A percentile compares a stretch with the other conserved stretches of the same genome.
phyloP scores from a whole-genome alignment of 257 asterid species.

The Gentiana straminea region DNA sequence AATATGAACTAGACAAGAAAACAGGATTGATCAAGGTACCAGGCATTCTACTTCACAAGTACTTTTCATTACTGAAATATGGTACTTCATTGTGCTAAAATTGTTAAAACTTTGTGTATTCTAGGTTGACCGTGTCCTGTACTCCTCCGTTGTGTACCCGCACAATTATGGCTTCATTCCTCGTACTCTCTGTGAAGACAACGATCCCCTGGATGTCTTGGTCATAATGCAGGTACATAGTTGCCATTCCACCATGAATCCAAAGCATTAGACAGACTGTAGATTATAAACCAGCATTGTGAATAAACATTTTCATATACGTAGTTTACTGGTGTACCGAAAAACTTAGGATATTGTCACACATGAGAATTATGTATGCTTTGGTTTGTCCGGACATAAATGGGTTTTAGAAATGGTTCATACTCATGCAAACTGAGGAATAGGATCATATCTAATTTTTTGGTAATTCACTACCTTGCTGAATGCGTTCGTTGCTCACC shows the following conservation, averaged over 20 bases:
- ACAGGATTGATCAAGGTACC: slow-evolving; percentile 89
- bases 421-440: too few relatives aligned
- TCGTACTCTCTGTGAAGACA: slow-evolving; percentile 85
- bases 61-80: background rate
- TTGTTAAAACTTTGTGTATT: slow-evolving; percentile 1
- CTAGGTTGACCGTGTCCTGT: slow-evolving; percentile 91
- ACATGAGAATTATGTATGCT: too few relatives aligned
- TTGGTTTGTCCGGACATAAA: too few relatives aligned
- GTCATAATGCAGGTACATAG: slow-evolving; percentile 85
- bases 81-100: background rate
- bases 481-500: too few relatives aligned
- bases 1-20: slow-evolving; percentile 84
- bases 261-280: background rate
- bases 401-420: too few relatives aligned
- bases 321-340: too few relatives aligned
- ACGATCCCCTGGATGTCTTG: slow-evolving; percentile 84
- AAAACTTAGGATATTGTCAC: too few relatives aligned
- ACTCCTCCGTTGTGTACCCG: slow-evolving; percentile 93
- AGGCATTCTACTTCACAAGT: background rate
- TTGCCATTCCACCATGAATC: background rate
- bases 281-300: too few relatives aligned
- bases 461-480: too few relatives aligned
- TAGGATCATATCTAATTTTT: too few relatives aligned
- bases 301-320: too few relatives aligned
- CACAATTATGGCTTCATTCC: slow-evolving; percentile 97